A percentile compares a stretch with the other conserved stretches of the same genome.
phyloP scores from a whole-genome alignment of 2,329 filamentous ascomycete species.

The Cladosporium sp. region DNA sequence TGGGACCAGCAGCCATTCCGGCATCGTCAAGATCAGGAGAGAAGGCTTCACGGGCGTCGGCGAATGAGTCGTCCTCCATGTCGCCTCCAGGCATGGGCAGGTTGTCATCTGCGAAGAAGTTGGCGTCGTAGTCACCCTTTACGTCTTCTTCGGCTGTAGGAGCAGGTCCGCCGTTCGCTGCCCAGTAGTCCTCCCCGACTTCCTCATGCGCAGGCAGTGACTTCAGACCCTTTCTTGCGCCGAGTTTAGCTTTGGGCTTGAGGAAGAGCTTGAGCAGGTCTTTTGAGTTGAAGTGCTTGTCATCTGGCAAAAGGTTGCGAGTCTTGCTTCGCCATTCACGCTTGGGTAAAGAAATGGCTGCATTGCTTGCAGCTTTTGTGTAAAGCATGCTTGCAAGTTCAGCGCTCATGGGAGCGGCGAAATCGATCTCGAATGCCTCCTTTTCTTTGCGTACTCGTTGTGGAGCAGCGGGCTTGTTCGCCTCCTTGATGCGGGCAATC shows the following conservation, averaged over 20 bases:
- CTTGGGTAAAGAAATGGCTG: constrained; percentile 81
- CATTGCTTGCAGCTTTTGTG: constrained; percentile 76
- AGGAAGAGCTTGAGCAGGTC: constrained; percentile 87
- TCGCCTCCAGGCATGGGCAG: constrained; percentile 67
- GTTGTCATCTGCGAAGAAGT: constrained; percentile 93
- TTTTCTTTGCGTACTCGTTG: constrained; percentile 92
- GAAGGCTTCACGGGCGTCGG: constrained; percentile 77
- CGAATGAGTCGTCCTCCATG: constrained; percentile 73
- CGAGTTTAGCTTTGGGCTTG: constrained; percentile 86
- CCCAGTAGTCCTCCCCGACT: constrained; percentile 97
- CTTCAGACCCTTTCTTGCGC: constrained; percentile 56
- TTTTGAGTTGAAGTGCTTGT: constrained; percentile 96
- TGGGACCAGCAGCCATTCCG: constrained; percentile 39
- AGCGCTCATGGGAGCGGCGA: constrained; percentile 70
- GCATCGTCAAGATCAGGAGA: constrained; percentile 61
- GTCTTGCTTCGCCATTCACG: constrained; percentile 95
- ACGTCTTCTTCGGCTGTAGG: constrained; percentile 38
- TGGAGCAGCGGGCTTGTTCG: constrained; percentile 59
- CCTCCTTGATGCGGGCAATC: constrained; percentile 85
- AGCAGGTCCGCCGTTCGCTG: constrained; percentile 60
- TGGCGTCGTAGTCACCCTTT: constrained; percentile 86
- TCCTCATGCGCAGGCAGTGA: constrained; percentile 63
- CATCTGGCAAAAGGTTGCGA: constrained; percentile 88
- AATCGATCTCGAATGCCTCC: constrained; percentile 93
- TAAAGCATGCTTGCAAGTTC: constrained; percentile 74